Conservation (phyloP, 1,284 basidiomycete genomes). For the Vanrija sp. region DNA sequence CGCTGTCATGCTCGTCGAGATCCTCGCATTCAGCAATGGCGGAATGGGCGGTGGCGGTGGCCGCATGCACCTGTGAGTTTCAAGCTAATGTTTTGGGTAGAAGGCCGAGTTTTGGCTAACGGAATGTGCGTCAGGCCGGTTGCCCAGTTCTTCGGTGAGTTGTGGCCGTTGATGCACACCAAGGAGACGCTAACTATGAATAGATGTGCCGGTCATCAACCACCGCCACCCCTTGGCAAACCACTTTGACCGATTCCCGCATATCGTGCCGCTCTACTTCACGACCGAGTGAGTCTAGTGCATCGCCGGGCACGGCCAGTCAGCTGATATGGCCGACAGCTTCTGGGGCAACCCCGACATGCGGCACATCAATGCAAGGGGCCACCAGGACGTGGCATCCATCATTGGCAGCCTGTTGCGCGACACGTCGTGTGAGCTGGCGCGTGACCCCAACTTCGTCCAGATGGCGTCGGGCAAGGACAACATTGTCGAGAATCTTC, state of each 20-base stretch:
- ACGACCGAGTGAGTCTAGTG: conserved; percentile 33
- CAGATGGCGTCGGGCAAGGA: not conserved
- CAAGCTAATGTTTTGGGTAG: not conserved
- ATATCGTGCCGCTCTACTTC: conserved; percentile 44
- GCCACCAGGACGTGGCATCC: conserved; percentile 43
- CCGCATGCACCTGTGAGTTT: conserved; percentile 40
- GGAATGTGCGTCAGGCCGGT: conserved; percentile 26
- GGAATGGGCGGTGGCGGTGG: conserved; percentile 48
- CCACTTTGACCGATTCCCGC: conserved; percentile 46
- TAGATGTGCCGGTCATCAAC: conserved; percentile 45
- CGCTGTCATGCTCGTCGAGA: conserved; percentile 43
- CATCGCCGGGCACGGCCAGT: no score
- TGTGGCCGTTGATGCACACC: not conserved
- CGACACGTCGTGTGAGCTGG: conserved; percentile 39
- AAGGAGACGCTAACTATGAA: not conserved
- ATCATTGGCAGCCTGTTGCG: conserved; percentile 38
- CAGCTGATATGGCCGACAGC: conserved; percentile 20
- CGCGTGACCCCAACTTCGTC: conserved; percentile 21
- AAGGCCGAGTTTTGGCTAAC: not conserved
- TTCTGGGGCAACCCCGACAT: conserved; percentile 44
- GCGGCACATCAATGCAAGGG: conserved; percentile 42
- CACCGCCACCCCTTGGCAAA: conserved; percentile 41
- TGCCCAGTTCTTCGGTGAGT: conserved; percentile 45
- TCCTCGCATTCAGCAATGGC: conserved; percentile 40
- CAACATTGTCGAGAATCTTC: not conserved